These are phyloP conservation scores for Eragrostis tef DNA, from an alignment of 202 grass and related monocot genomes.

Conservation along the genomic window DNA sequence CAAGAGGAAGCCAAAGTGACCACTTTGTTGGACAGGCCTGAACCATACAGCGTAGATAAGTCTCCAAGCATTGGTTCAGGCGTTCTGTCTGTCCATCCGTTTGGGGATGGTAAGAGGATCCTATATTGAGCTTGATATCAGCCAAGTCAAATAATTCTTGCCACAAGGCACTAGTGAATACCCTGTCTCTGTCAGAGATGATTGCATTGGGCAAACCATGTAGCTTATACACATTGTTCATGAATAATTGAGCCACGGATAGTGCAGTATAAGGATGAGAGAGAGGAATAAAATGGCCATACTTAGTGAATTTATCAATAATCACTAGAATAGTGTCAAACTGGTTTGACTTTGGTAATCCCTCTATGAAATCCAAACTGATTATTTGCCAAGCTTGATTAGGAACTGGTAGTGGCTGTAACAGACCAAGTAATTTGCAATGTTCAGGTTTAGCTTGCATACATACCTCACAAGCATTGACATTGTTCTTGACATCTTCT, in stretches of 20 bases:
- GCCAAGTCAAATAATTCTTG: background rate
- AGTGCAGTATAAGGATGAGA: no score
- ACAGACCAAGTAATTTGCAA: background rate
- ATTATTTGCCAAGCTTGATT: background rate
- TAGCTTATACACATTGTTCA: no score
- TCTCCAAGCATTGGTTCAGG: background rate
- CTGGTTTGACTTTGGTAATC: background rate
- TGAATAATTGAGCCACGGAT: no score
- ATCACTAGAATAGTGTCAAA: background rate
- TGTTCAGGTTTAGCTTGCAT: background rate
- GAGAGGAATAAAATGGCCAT: no score
- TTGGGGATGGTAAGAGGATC: background rate
- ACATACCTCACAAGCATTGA: background rate
- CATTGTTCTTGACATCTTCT: background rate
- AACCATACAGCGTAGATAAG: background rate
- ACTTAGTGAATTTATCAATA: no score
- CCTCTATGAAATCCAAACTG: background rate
- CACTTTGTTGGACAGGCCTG: background rate
- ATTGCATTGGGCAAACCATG: no score
- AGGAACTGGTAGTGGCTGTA: background rate
- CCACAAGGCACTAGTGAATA: background rate
- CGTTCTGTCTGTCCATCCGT: background rate
- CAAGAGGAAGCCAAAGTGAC: background rate
- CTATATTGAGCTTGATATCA: background rate
- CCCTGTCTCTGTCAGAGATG: no score